These are phyloP conservation scores for Solanum clarkiae DNA, from an alignment of 257 asterid species.

Conservation along the genomic window DNA sequence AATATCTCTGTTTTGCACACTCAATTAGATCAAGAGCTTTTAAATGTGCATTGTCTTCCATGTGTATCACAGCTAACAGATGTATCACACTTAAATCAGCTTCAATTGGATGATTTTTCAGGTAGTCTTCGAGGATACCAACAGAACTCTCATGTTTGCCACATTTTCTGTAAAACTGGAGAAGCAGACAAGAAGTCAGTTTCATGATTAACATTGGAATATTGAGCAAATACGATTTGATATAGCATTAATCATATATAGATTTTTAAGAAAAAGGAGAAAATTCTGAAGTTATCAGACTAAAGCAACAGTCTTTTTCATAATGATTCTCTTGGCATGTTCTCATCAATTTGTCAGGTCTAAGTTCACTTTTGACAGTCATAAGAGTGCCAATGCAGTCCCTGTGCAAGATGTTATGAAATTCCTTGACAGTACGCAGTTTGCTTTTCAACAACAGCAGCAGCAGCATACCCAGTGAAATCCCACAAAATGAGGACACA, in stretches of 20 bases:
- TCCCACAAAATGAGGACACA: not conserved
- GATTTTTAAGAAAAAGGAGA: not conserved
- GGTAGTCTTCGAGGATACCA: constrained; percentile 40
- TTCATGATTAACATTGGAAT: not conserved
- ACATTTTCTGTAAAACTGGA: constrained; percentile 44
- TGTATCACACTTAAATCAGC: constrained; percentile 40
- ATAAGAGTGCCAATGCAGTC: not conserved
- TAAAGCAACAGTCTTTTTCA: not conserved
- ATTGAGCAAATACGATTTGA: not conserved
- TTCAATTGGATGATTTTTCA: constrained; percentile 25
- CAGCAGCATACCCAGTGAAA: no score
- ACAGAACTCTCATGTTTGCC: constrained; percentile 60
- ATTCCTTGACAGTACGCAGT: not conserved
- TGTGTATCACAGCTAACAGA: constrained; percentile 47
- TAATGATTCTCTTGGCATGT: not conserved
- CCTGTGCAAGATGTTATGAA: not conserved
- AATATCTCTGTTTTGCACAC: constrained; percentile 22
- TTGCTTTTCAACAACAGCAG: not conserved
- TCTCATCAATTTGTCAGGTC: not conserved
- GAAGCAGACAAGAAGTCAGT: not conserved
- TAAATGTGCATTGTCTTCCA: constrained; percentile 38
- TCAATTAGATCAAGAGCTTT: constrained; percentile 64
- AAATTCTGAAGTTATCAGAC: not conserved
- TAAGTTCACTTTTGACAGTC: not conserved
- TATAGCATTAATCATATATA: not conserved